Evolutionary conservation across 306 rosid species (phyloP), one percentile per base, ranked within the genome.

Genomic region (Trichosanthes cucumerina): DNA sequence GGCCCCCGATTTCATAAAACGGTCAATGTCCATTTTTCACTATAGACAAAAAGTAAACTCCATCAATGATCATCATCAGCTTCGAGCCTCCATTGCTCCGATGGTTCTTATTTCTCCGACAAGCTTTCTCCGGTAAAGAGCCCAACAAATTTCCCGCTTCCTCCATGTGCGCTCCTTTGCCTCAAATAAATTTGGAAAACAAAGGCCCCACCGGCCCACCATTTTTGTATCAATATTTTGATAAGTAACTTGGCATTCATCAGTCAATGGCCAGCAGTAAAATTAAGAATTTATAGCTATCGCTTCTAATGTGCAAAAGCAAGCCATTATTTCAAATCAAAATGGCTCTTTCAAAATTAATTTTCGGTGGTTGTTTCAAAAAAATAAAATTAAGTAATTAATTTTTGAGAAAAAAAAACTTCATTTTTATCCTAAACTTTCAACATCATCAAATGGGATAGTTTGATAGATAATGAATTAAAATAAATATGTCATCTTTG

Each of bases 21-120:
- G 23, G 33, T 24, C 15, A 47, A 26, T 46, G 24, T 14, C 14
- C 23, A 70, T 2, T 46, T 46, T 23, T 71, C 33, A 71, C 38
- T 12, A 44, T 6, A 26, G 39, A 71, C 36, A 71, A 44, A 23
- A 44, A 46, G 12, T 44, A 71, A 71, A 71, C 11, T 23, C 21
- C 77, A 18, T 7, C 52, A 21, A 19, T 10, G 2, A 39, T 66
- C 23, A 71, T 14, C 24, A 26, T 46, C 58, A 46, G 23, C 77
- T 43, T 44, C 57, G 8, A 23, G 2, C 46, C 58, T 70, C 77
- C 77, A 50, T 43, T 43, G 52, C 77, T 46, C 77, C 58, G 52
- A 15, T 71, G 57, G 53, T 26, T 71, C 58, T 71, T 71, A 16
- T 24, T 71, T 71, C 77, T 46, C 77, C 77, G 58, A 46, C 58